Evolutionary conservation across 352 stramenopile genomes (phyloP).

Genomic region (Globisporangium lucens): DNA sequence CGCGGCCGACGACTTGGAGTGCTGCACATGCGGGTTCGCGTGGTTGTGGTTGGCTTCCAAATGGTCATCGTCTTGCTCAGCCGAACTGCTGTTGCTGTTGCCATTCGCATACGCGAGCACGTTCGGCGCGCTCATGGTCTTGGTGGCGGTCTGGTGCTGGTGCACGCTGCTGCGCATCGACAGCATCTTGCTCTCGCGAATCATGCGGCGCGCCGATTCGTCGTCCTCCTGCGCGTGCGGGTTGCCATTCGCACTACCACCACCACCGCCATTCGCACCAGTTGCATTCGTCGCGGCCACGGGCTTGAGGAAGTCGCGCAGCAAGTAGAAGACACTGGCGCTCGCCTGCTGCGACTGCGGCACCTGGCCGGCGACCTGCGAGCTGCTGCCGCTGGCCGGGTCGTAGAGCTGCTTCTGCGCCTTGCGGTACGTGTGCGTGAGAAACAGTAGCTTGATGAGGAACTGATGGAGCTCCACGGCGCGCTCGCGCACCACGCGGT

Average conservation of each 20-base stretch:
- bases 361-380: constrained; percentile 22
- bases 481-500: constrained; percentile 71
- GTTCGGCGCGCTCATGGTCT: constrained; percentile 15
- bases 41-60: neutral
- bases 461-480: constrained; percentile 74
- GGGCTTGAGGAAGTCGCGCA: constrained; percentile 76
- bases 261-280: too few relatives aligned
- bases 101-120: constrained; percentile 2
- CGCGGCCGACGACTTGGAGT: constrained; percentile 2
- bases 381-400: constrained; percentile 13
- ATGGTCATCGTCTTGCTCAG: neutral
- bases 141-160: constrained; percentile 7
- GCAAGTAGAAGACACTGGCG: constrained; percentile 53
- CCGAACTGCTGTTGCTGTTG: neutral
- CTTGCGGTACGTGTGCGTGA: constrained; percentile 76
- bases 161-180: constrained; percentile 34
- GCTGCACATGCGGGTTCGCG: neutral
- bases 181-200: constrained; percentile 75
- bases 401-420: constrained; percentile 64
- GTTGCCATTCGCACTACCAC: neutral
- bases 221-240: constrained; percentile 28
- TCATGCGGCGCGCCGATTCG: constrained; percentile 29
- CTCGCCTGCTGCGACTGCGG: constrained; percentile 52
- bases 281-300: neutral
- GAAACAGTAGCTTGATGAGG: constrained; percentile 65